These are phyloP conservation scores for Trichophyton verrucosum DNA, from an alignment of 2,329 filamentous ascomycete genomes.

Conservation along the genomic window DNA sequence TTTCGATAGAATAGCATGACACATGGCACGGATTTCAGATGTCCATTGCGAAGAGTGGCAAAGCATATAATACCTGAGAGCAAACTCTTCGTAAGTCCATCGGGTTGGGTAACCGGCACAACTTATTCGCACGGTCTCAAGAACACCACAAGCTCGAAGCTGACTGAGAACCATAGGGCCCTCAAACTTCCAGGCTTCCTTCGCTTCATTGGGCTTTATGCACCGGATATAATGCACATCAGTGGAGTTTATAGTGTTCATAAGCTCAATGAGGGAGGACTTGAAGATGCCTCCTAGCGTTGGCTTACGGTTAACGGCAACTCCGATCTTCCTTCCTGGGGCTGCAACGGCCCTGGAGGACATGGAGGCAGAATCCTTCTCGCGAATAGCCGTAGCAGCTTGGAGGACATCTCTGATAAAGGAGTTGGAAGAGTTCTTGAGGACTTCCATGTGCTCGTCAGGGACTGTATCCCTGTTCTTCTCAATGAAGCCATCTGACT, in stretches of 20 bases:
- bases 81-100: conserved; percentile 99
- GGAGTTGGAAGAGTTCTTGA: conserved; percentile 68
- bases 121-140: conserved; percentile 95
- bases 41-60: conserved; percentile 85
- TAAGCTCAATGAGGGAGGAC: conserved; percentile 92
- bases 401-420: conserved; percentile 79
- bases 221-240: conserved; percentile 98
- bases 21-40: conserved; percentile 85
- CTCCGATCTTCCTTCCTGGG: conserved; percentile 71
- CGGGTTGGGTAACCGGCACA: conserved; percentile 92
- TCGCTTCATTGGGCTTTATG: conserved; percentile 97
- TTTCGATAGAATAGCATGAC: conserved; percentile 78
- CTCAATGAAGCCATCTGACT: conserved; percentile 97
- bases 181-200: conserved; percentile 95
- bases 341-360: conserved; percentile 64
- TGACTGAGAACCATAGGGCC: conserved; percentile 98
- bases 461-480: conserved; percentile 98
- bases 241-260: conserved; percentile 94
- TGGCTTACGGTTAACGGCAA: conserved; percentile 88
- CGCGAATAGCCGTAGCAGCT: conserved; percentile 71
- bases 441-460: conserved; percentile 91
- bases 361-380: conserved; percentile 60
- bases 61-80: conserved; percentile 94
- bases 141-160: conserved; percentile 91
- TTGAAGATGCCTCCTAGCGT: conserved; percentile 98